phyloP scores from a whole-genome alignment of 257 asterid species.

The Solanum rostratum region DNA sequence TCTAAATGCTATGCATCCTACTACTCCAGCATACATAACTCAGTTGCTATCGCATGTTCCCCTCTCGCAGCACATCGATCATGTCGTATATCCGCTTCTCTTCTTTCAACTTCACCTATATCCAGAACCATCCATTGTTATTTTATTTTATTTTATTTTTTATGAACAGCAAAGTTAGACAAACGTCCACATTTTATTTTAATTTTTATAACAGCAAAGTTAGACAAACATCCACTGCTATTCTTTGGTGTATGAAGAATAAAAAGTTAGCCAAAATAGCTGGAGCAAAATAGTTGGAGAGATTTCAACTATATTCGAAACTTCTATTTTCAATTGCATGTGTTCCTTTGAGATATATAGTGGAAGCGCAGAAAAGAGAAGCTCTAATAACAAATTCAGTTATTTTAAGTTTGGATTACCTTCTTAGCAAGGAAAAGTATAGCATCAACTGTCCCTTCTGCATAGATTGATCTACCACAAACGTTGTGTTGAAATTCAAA shows the following conservation, averaged over 20 bases:
- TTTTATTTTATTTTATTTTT: background rate
- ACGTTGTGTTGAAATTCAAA: constrained; percentile 95
- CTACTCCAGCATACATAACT: background rate
- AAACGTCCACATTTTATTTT: too few species aligned
- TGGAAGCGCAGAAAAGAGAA: background rate
- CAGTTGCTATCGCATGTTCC: constrained; percentile 60
- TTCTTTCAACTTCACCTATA: constrained; percentile 60
- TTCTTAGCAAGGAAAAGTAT: constrained; percentile 78
- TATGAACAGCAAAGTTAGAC: background rate
- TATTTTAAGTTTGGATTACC: constrained; percentile 21
- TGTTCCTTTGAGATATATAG: background rate
- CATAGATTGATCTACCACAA: constrained; percentile 96
- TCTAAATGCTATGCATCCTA: background rate
- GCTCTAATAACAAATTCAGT: background rate
- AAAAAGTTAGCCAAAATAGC: background rate
- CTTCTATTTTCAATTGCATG: background rate
- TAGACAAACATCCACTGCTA: background rate
- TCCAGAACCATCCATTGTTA: background rate
- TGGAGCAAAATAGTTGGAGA: background rate
- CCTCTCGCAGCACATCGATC: constrained; percentile 92
- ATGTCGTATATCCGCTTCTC: constrained; percentile 67
- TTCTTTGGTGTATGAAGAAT: background rate
- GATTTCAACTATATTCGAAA: background rate
- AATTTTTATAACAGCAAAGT: background rate
- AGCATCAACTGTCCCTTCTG: constrained; percentile 96